Conservation (phyloP, 352 stramenopile species). For the Nothophytophthora sp. region DNA sequence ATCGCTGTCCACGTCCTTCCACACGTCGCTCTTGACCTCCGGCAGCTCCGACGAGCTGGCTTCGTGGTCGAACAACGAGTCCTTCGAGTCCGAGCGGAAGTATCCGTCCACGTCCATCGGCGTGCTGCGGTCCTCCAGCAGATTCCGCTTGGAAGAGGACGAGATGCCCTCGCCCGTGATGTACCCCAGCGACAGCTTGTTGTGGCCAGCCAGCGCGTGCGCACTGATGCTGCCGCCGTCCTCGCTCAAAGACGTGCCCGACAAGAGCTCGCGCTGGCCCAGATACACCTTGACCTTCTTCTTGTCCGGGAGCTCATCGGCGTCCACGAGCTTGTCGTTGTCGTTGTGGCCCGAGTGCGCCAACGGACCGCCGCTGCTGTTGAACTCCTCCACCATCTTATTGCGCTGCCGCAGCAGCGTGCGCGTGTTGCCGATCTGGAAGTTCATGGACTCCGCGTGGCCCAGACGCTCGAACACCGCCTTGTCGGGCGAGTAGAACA, state of each 20-base stretch:
- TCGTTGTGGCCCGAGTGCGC: constrained; percentile 32
- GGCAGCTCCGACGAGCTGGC: constrained; percentile 26
- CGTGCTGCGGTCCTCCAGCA: constrained; percentile 23
- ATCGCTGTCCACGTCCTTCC: constrained; percentile 32
- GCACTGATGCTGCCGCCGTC: constrained; percentile 12
- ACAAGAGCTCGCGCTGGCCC: constrained; percentile 38
- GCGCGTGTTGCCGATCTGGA: constrained; percentile 87
- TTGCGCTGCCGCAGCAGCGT: constrained; percentile 84
- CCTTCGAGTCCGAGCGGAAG: constrained; percentile 56
- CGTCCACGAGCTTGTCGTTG: constrained; percentile 43
- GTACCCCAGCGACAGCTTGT: constrained; percentile 17
- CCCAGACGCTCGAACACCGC: constrained; percentile 60
- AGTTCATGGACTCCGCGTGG: constrained; percentile 75
- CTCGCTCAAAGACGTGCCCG: constrained; percentile 43
- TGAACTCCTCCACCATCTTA: constrained; percentile 58
- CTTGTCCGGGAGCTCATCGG: constrained; percentile 71
- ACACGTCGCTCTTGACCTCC: constrained; percentile 27
- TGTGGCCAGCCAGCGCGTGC: constrained; percentile 8
- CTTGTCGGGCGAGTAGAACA: constrained; percentile 74
- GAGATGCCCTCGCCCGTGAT: constrained; percentile 40
- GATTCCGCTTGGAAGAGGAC: constrained; percentile 27
- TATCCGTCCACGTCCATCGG: constrained; percentile 44
- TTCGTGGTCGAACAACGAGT: constrained; percentile 51
- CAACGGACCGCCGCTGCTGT: constrained; percentile 31
- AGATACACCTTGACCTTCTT: constrained; percentile 71